Percentiles rank a stretch among this genome's conserved stretches.
phyloP scores from a whole-genome alignment of 371 early-diverging fungal species.

The Mucor piriformis region DNA sequence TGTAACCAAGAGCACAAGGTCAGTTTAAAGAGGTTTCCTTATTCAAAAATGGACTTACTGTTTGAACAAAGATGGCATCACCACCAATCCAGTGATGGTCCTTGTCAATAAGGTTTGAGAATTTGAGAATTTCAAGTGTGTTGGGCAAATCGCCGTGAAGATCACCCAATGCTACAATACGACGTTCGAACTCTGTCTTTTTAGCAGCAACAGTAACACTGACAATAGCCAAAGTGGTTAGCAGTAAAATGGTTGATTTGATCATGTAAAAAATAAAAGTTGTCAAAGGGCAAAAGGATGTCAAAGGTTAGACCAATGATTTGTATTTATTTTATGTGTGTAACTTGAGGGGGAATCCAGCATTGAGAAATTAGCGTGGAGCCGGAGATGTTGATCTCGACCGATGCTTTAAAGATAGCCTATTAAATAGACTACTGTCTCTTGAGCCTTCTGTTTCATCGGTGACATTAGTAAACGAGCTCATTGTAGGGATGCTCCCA shows the following conservation, averaged over 20 bases:
- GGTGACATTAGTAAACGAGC: neutral
- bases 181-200: slow-evolving; percentile 23
- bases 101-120: slow-evolving; percentile 65
- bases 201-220: neutral
- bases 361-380: neutral
- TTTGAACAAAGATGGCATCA: slow-evolving; percentile 57
- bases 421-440: neutral
- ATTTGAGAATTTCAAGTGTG: slow-evolving; percentile 57
- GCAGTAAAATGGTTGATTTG: neutral
- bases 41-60: slow-evolving; percentile 27
- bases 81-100: slow-evolving; percentile 68
- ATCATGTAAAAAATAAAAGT: neutral
- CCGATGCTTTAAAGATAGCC: neutral
- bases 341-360: neutral
- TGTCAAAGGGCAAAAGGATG: no score
- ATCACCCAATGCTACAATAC: slow-evolving; percentile 81
- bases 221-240: neutral
- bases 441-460: neutral
- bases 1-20: slow-evolving; percentile 11
- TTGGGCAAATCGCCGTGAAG: slow-evolving; percentile 73
- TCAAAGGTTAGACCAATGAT: neutral
- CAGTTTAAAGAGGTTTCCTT: neutral
- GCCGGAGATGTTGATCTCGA: slow-evolving; percentile 3
- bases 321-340: neutral
- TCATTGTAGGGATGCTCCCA: slow-evolving; percentile 3